These are phyloP conservation scores for Cucurbitaria berberidis DNA, from an alignment of 2,329 filamentous ascomycete species.

Conservation along the genomic window DNA sequence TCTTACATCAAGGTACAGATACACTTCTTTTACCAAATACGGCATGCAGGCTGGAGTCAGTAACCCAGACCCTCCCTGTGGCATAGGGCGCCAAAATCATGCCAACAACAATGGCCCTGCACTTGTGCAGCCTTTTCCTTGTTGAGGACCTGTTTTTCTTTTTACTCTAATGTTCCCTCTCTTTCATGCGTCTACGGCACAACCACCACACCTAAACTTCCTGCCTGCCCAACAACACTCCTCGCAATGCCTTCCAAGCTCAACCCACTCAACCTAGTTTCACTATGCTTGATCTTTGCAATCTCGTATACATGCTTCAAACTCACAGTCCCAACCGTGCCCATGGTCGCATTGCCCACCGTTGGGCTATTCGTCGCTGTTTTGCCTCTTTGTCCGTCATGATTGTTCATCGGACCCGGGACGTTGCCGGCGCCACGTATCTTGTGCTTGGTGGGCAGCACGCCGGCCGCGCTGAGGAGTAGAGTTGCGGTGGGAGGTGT, in stretches of 20 bases:
- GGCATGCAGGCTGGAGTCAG: neutral
- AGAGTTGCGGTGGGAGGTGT: conserved; percentile 95
- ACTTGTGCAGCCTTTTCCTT: neutral
- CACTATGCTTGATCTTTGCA: conserved; percentile 83
- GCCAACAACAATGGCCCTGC: neutral
- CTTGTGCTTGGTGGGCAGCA: conserved; percentile 76
- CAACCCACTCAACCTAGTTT: conserved; percentile 65
- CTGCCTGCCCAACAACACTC: conserved; percentile 68
- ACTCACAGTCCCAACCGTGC: conserved; percentile 82
- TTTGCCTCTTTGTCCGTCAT: conserved; percentile 48
- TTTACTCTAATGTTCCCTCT: neutral
- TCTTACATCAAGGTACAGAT: neutral
- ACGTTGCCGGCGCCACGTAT: conserved; percentile 70
- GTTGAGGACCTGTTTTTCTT: neutral
- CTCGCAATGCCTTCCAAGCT: conserved; percentile 81
- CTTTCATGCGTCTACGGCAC: conserved; percentile 48
- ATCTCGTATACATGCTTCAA: conserved; percentile 98
- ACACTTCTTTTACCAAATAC: neutral
- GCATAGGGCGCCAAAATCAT: neutral
- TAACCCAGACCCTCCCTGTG: neutral
- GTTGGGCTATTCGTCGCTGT: conserved; percentile 40
- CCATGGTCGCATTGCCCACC: conserved; percentile 68
- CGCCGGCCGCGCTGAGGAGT: conserved; percentile 80
- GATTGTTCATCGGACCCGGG: conserved; percentile 53
- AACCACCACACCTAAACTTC: conserved; percentile 57